Percentiles rank a stretch among this genome's conserved stretches.
phyloP scores from a whole-genome alignment of 192 early-diverging fungal genomes.

The Gryganskiella cystojenkinii region DNA sequence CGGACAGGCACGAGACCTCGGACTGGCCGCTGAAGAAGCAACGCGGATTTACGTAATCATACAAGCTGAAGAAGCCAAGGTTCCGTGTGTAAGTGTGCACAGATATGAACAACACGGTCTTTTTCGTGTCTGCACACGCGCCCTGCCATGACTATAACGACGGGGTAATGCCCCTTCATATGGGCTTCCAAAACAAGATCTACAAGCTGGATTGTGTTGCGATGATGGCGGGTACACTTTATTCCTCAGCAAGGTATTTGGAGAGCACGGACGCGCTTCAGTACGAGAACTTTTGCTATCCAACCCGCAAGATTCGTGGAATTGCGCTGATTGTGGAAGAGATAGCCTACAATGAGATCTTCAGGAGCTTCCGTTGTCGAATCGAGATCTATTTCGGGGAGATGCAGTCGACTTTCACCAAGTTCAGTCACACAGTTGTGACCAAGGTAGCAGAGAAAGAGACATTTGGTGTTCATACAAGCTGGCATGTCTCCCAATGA shows the following conservation, averaged over 20 bases:
- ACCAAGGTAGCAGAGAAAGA: conserved; percentile 13
- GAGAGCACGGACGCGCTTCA: conserved; percentile 1
- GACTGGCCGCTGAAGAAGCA: too few relatives aligned
- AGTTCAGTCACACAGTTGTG: conserved; percentile 16
- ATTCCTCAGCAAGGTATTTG: not conserved
- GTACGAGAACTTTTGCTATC: conserved; percentile 21
- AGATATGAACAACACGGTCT: conserved; percentile 24
- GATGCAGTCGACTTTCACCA: conserved; percentile 23
- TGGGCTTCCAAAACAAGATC: conserved; percentile 5
- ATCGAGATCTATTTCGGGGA: conserved; percentile 10
- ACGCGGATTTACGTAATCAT: too few relatives aligned
- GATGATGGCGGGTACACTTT: conserved; percentile 14
- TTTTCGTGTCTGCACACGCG: conserved; percentile 16
- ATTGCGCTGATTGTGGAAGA: conserved; percentile 13
- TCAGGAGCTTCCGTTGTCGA: conserved; percentile 13
- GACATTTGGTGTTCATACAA: conserved; percentile 8
- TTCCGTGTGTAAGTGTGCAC: conserved; percentile 25
- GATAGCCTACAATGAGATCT: conserved; percentile 5
- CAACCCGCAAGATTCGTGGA: conserved; percentile 13
- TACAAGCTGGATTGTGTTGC: conserved; percentile 17
- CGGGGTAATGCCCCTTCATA: conserved; percentile 13
- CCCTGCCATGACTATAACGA: conserved; percentile 20
- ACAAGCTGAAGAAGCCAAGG: conserved; percentile 19
- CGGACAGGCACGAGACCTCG: too few relatives aligned
- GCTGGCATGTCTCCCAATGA: too few relatives aligned